Base-by-base conservation (phyloP, 2,329 filamentous ascomycete species). In the Xylariaceae sp. region DNA sequence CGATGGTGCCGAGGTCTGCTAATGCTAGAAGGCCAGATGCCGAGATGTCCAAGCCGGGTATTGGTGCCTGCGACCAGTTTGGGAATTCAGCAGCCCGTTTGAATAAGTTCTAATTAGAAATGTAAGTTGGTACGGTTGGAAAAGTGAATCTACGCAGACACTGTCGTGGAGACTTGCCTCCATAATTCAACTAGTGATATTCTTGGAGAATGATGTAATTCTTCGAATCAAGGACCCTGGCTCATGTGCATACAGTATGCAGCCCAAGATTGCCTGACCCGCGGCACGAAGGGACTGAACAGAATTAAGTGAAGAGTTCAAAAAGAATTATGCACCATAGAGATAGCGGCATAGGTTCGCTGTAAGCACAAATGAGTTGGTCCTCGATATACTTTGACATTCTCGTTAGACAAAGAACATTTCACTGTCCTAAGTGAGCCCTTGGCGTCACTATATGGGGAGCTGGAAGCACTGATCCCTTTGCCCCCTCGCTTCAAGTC, bases 21-120 rank as follows among this genome's bases (percentile, higher is more conserved):
- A 87, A 77, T 6, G 80, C 81, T 18, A 86, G 70, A 7, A 86
- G 75, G 6, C 82, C 83, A 7, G 77, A 77, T 1, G 81, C 76
- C 0, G 78, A 79, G 60, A 82, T 70, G 3, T 73, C 67, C 43
- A 82, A 65, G 20, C 64, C 60, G 1, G 77, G 77, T 13, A 82
- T 75, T 1, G 79, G 79, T 0, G 70, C 74, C 13, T 71, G 70
- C 1, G 71, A 67, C 77, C 78, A 81, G 35, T 72, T 68, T 4
- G 72, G 70, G 52, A 80, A 70, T 2, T 48, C 53, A n/a, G 39
- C 50, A 41, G 57, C 59, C 21, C 67, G 65, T 39, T 62, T 66
- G 26, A 63, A n/a, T 32, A 69, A 40, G 18, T 63, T 27, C 39
- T 49, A 18, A n/a, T 15, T 21, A 29, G 33, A 42, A 18, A 26